These are phyloP conservation scores for Aspergillus funiculosus DNA, from an alignment of 495 filamentous ascomycete genomes.

Conservation along the genomic window DNA sequence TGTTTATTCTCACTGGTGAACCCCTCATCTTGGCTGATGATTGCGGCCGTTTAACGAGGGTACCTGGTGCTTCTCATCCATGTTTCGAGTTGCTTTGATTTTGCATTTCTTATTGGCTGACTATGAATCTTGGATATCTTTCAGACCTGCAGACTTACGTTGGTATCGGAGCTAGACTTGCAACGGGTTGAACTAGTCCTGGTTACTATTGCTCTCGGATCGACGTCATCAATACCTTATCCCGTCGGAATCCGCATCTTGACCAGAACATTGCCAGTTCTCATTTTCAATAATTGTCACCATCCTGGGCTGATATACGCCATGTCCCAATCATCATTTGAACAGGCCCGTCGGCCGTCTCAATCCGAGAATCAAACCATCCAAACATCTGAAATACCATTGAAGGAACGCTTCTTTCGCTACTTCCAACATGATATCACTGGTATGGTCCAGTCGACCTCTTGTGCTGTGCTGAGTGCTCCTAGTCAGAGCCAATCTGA, in stretches of 20 bases:
- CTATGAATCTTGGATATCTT: too few species aligned
- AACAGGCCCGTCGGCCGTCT: constrained; percentile 31
- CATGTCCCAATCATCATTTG: constrained; percentile 33
- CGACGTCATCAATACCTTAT: constrained; percentile 26
- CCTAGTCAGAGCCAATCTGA: constrained; percentile 16
- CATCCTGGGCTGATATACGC: background rate
- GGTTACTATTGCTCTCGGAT: too few species aligned
- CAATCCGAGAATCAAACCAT: constrained; percentile 38
- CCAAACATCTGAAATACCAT: constrained; percentile 37
- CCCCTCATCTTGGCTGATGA: too few species aligned
- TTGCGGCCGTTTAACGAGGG: too few species aligned
- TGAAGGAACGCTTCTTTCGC: constrained; percentile 72
- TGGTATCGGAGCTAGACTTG: too few species aligned
- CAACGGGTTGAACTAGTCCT: too few species aligned
- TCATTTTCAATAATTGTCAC: background rate
- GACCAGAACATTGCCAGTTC: background rate
- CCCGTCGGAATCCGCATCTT: background rate
- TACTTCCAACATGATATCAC: constrained; percentile 70
- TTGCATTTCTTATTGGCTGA: too few species aligned
- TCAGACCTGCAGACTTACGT: too few species aligned
- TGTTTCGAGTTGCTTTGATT: too few species aligned
- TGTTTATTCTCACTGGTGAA: too few species aligned
- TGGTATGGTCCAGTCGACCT: constrained; percentile 39
- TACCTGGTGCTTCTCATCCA: too few species aligned
- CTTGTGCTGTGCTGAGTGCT: constrained; percentile 11